A percentile compares a stretch with the other conserved stretches of the same genome.
Conservation (phyloP, 225 moss, liverwort and hornwort species). For the Polytrichum formosum region DNA sequence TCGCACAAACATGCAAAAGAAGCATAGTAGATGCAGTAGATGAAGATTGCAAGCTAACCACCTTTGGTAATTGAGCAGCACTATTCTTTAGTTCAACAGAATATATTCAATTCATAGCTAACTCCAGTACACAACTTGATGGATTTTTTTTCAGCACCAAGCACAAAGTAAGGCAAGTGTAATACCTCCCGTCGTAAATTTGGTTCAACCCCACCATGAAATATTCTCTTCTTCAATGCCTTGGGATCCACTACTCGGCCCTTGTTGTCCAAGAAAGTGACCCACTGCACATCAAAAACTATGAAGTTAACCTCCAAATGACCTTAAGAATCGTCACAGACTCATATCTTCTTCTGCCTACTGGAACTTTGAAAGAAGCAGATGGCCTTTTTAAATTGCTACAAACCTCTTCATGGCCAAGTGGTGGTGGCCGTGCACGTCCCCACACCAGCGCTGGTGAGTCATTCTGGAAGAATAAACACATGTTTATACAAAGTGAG, state of each 20-base stretch:
- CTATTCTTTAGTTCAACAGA: no score
- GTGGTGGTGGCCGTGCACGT: constrained; percentile 87
- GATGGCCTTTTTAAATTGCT: background rate
- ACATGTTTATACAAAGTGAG: no score
- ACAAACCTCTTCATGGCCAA: constrained; percentile 84
- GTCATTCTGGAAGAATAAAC: constrained; percentile 47
- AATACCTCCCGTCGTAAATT: constrained; percentile 71
- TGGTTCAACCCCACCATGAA: constrained; percentile 86
- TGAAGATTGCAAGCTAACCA: no score
- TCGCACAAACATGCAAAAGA: no score
- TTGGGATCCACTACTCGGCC: constrained; percentile 73
- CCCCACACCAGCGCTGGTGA: constrained; percentile 93
- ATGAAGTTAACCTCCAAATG: constrained; percentile 11
- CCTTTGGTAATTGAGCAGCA: no score
- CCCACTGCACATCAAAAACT: constrained; percentile 59
- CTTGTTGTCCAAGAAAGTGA: constrained; percentile 71
- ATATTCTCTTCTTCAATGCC: constrained; percentile 77
- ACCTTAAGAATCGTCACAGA: no score
- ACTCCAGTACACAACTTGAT: no score
- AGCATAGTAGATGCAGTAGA: no score
- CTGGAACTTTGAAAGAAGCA: background rate
- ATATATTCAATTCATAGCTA: no score
- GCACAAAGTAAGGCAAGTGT: background rate
- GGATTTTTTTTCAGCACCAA: no score
- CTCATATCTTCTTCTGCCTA: background rate